Evolutionary conservation across 2,329 filamentous ascomycete species (phyloP).

Genomic region (Apiospora hydei): DNA sequence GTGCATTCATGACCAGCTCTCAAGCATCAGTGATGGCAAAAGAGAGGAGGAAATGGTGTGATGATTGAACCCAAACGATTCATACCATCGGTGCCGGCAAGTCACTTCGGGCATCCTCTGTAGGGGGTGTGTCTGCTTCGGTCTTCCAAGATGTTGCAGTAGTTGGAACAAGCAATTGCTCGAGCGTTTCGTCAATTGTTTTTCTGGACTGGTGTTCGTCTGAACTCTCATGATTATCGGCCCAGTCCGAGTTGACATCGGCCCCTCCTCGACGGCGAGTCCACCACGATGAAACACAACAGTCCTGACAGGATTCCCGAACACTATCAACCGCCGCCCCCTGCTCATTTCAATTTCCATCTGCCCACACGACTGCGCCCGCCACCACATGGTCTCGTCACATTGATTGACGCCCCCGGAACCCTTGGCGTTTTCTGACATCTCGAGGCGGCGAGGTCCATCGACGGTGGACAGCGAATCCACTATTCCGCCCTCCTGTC

Average conservation of each 20-base stretch:
- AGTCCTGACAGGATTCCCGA: neutral
- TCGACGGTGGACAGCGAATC: neutral
- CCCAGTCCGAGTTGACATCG: neutral
- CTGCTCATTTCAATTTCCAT: constrained; percentile 15
- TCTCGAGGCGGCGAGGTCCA: neutral
- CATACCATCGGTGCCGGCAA: neutral
- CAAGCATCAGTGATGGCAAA: neutral
- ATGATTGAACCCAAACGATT: neutral
- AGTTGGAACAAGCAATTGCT: neutral
- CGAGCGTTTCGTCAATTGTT: neutral
- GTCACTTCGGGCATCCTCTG: neutral
- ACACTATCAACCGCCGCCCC: neutral
- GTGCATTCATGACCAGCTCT: neutral
- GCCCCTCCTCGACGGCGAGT: neutral
- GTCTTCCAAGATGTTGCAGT: neutral
- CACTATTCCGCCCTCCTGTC: neutral
- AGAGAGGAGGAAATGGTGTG: neutral
- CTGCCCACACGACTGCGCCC: neutral
- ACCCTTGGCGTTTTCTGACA: neutral
- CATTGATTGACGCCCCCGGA: constrained; percentile 10
- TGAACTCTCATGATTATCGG: constrained; percentile 9
- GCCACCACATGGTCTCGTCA: constrained; percentile 14
- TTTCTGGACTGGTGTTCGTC: constrained; percentile 1
- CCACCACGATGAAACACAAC: constrained; percentile 5
- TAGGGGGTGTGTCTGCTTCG: neutral